Base-by-base conservation (phyloP, 306 rosid genomes). In the Styphnolobium japonicum region DNA sequence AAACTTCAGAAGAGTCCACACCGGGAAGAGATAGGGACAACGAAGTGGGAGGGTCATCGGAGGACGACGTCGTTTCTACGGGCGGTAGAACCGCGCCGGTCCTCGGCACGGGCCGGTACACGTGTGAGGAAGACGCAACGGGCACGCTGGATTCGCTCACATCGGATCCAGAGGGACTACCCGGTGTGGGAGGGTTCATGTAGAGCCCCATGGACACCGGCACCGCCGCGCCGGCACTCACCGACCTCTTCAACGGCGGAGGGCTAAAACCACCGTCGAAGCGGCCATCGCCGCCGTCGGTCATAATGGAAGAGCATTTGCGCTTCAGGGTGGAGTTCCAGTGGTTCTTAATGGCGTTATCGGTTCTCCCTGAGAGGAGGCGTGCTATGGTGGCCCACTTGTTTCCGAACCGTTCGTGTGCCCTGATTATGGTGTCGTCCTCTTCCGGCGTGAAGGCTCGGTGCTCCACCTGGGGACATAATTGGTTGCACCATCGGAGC, bases 331-430 rank as follows among this genome's bases (percentile, higher is more conserved):
- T 95, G 0, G 98, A 95, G 85, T 95, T 95, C 98, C 98, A 95
- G 92, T 95, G 98, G 42, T 95, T 95, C 56, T 95, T 95, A 3
- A 95, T 89, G 0, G 98, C 98, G 98, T 95, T 95, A 84, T 95
- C 98, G 31, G 98, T 95, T 2, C 98, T 86, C 1, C 98, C 98
- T 2, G 86, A 83, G 5, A 95, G 89, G 0, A 95, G 89, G 0
- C 98, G 86, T 33, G 98, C 95, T 45, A 95, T 95, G 0, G 98
- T 95, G 23, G 98, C 98, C 98, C 98, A 95, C 80, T 91, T 89
- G 78, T 95, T 95, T 0, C 98, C 98, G 82, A 95, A 91, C 5
- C 94, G 94, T 18, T 92, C 97, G 22, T 93, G 99, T 48, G 99
- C 98, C 22, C 94, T 21, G 67, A 93, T 79, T 2, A 95, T 95